phyloP scores from a whole-genome alignment of 257 asterid genomes.

The Solanum dulcamara region DNA sequence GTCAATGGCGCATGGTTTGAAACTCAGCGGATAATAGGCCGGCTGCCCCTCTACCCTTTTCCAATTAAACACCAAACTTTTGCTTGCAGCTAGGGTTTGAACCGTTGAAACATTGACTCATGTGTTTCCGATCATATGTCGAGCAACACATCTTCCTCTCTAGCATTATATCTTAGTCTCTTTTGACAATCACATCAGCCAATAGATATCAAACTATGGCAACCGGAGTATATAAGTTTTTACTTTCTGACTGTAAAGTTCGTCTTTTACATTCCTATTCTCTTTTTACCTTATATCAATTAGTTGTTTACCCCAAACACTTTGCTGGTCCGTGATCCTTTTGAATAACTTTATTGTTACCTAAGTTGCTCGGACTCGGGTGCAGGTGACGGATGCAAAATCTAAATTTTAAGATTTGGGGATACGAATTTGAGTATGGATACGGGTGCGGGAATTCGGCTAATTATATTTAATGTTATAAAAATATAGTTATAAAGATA shows the following conservation, averaged over 20 bases:
- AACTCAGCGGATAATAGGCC: background rate
- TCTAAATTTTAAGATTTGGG: no score
- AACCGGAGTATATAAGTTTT: background rate
- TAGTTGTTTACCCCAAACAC: background rate
- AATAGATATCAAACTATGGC: background rate
- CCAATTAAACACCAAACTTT: background rate
- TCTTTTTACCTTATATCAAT: background rate
- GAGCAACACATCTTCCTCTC: background rate
- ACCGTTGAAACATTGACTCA: background rate
- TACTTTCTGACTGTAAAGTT: background rate
- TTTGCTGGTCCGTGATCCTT: background rate
- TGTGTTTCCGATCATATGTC: background rate
- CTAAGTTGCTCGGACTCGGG: no score
- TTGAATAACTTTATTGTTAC: background rate
- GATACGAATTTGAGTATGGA: no score
- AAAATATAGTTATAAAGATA: no score
- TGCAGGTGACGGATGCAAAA: no score
- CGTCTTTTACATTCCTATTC: background rate
- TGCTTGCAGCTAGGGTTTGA: background rate
- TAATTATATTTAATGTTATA: no score
- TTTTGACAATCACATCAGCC: background rate
- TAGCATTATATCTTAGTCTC: background rate
- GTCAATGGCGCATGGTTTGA: background rate
- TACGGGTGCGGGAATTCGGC: no score
- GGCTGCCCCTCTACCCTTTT: background rate